Conservation (phyloP, 2,329 filamentous ascomycete species). For the Chrysoporthe cubensis region DNA sequence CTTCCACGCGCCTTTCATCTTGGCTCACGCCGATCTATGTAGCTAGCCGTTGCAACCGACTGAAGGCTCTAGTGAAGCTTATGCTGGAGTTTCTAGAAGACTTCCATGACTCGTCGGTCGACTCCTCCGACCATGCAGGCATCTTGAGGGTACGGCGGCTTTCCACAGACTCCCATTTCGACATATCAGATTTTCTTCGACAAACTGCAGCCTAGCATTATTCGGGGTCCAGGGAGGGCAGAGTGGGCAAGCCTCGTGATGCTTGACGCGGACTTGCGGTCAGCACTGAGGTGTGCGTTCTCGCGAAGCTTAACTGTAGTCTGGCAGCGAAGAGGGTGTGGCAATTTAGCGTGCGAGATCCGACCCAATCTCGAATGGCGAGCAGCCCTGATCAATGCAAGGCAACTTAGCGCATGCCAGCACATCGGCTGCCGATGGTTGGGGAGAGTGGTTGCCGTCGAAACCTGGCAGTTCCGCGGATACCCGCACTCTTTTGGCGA, state of each 20-base stretch:
- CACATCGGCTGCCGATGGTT: background rate
- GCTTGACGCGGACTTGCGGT: background rate
- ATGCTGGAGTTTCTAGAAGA: constrained; percentile 20
- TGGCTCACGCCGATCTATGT: constrained; percentile 8
- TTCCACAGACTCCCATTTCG: background rate
- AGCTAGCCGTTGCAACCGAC: background rate
- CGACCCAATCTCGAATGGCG: background rate
- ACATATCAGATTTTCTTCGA: background rate
- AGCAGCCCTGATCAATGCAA: background rate
- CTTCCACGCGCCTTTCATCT: background rate
- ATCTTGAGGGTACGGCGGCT: constrained; percentile 37
- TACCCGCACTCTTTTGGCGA: no score
- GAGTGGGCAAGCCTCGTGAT: background rate
- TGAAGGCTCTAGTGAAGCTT: constrained; percentile 14
- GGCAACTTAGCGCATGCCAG: background rate
- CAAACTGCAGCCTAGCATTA: no score
- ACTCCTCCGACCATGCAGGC: constrained; percentile 59
- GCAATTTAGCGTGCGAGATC: background rate
- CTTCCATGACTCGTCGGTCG: constrained; percentile 15
- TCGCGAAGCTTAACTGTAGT: background rate
- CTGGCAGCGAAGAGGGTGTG: background rate
- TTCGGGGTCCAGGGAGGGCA: background rate
- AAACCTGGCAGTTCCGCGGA: background rate
- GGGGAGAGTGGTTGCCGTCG: background rate
- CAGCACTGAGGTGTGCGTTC: background rate